Evolutionary conservation across 202 grass and related monocot species (phyloP).

Genomic region (Setaria viridis): DNA sequence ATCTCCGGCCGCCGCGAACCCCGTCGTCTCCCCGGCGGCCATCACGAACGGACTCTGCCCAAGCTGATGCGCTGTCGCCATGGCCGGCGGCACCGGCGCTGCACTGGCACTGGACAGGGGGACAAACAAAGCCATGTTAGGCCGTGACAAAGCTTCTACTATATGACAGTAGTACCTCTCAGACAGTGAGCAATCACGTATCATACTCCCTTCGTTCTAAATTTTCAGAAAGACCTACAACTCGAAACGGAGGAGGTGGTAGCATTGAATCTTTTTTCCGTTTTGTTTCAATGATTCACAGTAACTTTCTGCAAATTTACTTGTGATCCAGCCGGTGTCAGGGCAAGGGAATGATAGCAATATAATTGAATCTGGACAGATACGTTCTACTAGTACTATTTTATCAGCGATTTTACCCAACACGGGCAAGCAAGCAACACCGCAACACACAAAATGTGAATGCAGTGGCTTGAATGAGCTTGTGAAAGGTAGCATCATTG

Average conservation of each 20-base stretch:
- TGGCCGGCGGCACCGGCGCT: conserved; percentile 30
- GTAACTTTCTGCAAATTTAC: background rate
- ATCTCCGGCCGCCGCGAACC: conserved; percentile 38
- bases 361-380: background rate
- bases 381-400: background rate
- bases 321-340: background rate
- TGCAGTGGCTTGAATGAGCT: background rate
- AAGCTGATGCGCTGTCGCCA: conserved; percentile 41
- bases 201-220: too few species aligned
- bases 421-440: background rate
- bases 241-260: too few species aligned
- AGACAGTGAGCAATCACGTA: background rate
- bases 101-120: background rate
- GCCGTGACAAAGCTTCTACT: conserved; percentile 12
- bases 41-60: conserved; percentile 42
- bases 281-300: background rate
- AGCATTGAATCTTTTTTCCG: too few species aligned
- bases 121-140: conserved; percentile 24
- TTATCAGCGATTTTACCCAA: background rate
- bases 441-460: conserved; percentile 25
- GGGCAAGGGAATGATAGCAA: background rate
- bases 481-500: conserved; percentile 47
- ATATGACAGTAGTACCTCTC: background rate
- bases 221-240: too few species aligned
- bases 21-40: conserved; percentile 34